phyloP scores from a whole-genome alignment of 148 eudicot species.

The Rhododendron molle region DNA sequence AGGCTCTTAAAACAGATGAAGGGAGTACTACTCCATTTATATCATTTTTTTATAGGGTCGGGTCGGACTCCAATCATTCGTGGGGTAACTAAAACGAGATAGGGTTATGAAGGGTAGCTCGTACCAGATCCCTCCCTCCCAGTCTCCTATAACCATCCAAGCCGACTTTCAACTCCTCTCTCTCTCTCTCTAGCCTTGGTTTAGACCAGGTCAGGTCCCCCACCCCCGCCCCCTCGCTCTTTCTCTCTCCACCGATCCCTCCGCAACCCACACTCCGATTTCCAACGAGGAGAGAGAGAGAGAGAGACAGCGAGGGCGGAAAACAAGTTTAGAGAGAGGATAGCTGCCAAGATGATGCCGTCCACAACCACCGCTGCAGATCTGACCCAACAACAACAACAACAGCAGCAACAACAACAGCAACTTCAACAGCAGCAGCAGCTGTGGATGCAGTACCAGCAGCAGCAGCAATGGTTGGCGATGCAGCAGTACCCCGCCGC shows the following conservation, averaged over 20 bases:
- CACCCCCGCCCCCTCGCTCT: background rate
- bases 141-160: background rate
- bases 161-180: background rate
- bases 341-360: constrained; percentile 18
- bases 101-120: background rate
- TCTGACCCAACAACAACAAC: constrained; percentile 31
- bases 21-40: too few species aligned
- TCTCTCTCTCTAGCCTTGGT: constrained; percentile 8
- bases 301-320: background rate
- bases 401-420: constrained; percentile 29
- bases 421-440: constrained; percentile 26
- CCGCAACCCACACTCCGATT: background rate
- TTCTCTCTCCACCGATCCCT: constrained; percentile 13
- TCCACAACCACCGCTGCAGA: constrained; percentile 16
- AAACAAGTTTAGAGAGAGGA: background rate
- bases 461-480: constrained; percentile 28
- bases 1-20: too few species aligned
- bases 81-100: background rate
- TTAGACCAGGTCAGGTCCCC: background rate
- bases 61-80: background rate
- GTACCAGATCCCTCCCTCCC: background rate
- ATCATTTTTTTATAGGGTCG: background rate
- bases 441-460: constrained; percentile 11
- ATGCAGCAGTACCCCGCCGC: constrained; percentile 37
- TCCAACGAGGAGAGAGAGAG: background rate